Percentiles rank a stretch among this genome's conserved stretches.
These are phyloP conservation scores for Paulownia fortunei DNA, from an alignment of 257 asterid genomes.

Conservation along the genomic window DNA sequence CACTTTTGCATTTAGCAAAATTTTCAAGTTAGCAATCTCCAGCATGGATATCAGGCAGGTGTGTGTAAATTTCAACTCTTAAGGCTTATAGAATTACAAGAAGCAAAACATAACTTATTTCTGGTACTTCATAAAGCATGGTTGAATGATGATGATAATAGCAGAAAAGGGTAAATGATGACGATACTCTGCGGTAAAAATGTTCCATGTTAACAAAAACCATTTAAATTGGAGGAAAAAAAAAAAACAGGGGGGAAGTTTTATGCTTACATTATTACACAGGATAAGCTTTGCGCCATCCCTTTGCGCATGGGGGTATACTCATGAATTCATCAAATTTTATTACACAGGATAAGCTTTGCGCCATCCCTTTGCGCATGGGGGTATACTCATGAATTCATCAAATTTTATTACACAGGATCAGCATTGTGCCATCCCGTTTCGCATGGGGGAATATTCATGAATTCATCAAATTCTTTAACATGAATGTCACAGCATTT, in stretches of 20 bases:
- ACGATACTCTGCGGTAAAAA: background rate
- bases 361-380: constrained; percentile 78
- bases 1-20: no score
- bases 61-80: background rate
- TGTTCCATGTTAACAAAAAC: background rate
- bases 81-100: no score
- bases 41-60: background rate
- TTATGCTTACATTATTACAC: constrained; percentile 12
- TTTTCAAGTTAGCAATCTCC: no score
- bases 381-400: constrained; percentile 64
- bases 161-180: background rate
- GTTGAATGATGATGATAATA: no score
- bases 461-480: constrained; percentile 90
- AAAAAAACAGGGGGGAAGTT: background rate
- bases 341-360: constrained; percentile 48
- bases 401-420: constrained; percentile 57
- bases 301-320: constrained; percentile 64
- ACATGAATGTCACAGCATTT: constrained; percentile 91
- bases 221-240: background rate
- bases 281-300: constrained; percentile 72
- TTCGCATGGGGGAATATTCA: constrained; percentile 77
- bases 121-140: background rate
- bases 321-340: constrained; percentile 72
- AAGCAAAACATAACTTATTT: background rate
- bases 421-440: constrained; percentile 89